A percentile compares a stretch with the other conserved stretches of the same genome.
phyloP scores from a whole-genome alignment of 768 basidiomycete genomes.

The Sporobolomyces phaffii region DNA sequence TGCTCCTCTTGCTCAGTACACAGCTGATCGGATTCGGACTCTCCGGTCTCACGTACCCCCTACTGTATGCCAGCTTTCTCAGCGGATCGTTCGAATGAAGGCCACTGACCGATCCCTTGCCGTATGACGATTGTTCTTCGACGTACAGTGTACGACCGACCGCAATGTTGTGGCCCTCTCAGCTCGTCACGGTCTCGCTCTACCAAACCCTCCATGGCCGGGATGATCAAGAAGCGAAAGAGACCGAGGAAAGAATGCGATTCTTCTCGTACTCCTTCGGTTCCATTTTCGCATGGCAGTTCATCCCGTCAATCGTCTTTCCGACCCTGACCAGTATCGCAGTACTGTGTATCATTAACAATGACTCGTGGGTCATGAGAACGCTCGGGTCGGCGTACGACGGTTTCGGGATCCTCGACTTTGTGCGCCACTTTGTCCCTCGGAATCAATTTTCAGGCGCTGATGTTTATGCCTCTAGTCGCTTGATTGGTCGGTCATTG shows the following conservation, averaged over 20 bases:
- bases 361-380: constrained; percentile 20
- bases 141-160: constrained; percentile 34
- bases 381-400: constrained; percentile 42
- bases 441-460: too few species aligned
- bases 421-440: too few species aligned
- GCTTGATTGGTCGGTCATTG: constrained; percentile 45
- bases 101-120: too few species aligned
- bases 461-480: too few species aligned
- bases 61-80: constrained; percentile 18
- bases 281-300: constrained; percentile 41
- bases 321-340: constrained; percentile 42
- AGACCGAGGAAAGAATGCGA: constrained; percentile 37
- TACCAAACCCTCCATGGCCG: constrained; percentile 43
- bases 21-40: constrained; percentile 45
- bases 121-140: too few species aligned
- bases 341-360: constrained; percentile 31
- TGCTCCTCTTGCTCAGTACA: constrained; percentile 41
- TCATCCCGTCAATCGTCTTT: constrained; percentile 42
- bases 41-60: constrained; percentile 39
- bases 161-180: constrained; percentile 40
- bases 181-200: constrained; percentile 41
- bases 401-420: constrained; percentile 42
- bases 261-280: constrained; percentile 41
- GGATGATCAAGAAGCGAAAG: constrained; percentile 24
- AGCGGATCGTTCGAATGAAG: too few species aligned